Conservation (phyloP, 2,329 filamentous ascomycete genomes). For the Torrubiella hemipterigena region DNA sequence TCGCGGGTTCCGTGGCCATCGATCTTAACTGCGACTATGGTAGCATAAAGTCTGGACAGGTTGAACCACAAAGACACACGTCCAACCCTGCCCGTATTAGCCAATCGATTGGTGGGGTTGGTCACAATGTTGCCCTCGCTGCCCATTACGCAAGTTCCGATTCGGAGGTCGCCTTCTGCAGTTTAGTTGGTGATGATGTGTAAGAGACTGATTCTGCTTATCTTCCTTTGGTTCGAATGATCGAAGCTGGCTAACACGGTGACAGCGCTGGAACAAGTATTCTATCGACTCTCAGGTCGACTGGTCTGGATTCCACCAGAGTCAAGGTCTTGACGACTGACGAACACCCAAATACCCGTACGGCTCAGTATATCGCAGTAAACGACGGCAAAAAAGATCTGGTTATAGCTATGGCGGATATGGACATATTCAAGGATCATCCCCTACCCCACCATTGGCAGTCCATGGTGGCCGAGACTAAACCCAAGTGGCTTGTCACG, state of each 20-base stretch:
- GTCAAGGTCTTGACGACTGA: conserved; percentile 44
- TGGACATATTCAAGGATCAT: conserved; percentile 63
- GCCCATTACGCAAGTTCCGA: conserved; percentile 54
- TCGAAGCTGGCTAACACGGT: not conserved
- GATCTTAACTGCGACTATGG: conserved; percentile 75
- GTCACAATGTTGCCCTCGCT: conserved; percentile 80
- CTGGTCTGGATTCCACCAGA: conserved; percentile 51
- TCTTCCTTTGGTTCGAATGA: conserved; percentile 2
- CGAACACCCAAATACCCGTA: conserved; percentile 45
- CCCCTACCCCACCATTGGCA: conserved; percentile 46
- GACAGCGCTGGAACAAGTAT: conserved; percentile 60
- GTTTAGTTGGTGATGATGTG: conserved; percentile 69
- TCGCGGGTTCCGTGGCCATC: conserved; percentile 81
- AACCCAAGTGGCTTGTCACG: conserved; percentile 67
- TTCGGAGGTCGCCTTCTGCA: conserved; percentile 60
- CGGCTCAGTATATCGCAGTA: conserved; percentile 83
- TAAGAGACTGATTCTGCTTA: conserved; percentile 19
- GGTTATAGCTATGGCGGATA: conserved; percentile 90
- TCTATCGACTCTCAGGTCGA: conserved; percentile 48
- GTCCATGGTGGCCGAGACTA: conserved; percentile 39
- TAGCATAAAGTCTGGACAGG: conserved; percentile 13
- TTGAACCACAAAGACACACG: conserved; percentile 50
- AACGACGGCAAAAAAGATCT: conserved; percentile 78
- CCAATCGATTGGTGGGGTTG: conserved; percentile 82
- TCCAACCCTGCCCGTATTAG: conserved; percentile 76